Evolutionary conservation across 75 land plant species (phyloP), one percentile per base, ranked within the genome.

Genomic region (Picea sitchensis): DNA sequence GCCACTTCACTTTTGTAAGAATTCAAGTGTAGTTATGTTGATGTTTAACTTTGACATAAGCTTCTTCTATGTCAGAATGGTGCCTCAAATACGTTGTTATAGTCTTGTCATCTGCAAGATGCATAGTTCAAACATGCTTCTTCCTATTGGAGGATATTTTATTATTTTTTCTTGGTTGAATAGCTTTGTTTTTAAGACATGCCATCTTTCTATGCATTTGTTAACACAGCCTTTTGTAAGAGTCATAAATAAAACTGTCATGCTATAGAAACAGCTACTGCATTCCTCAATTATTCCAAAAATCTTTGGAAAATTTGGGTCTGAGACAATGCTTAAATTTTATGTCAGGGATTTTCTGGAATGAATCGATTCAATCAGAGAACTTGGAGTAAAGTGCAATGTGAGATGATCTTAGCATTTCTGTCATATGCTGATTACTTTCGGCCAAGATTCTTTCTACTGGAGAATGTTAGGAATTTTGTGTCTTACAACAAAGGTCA

Each of bases 311-410:
- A 51, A 51, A 51, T 51, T 47, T 51, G 56, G 56, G 1, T 51
- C 56, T 51, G 56, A 51, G 56, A 51, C 56, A 9, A 62, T 20
- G 21, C n/a, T 62, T 62, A 17, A 62, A 62, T 75, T 68, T 69
- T 65, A 61, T 30, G 84, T 56, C 91, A 96, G 99, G 99, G 99
- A 34, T 96, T 96, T 78, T 96, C 99, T 83, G 99, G 99, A 60
- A 96, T 96, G 99, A 96, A 96, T 61, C 79, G 99, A 73, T 96
- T 96, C 79, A 96, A 94, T 44, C 92, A 91, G 76, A 91, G 99
- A 21, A 81, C 88, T 20, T 96, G 99, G 99, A 94, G 97, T 83
- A 94, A 94, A 78, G 95, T 96, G 20, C 99, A 96, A 63, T 96
- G 99, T 81, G 99, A 96, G 67, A 96, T 96, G 97, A 94, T 96